These are phyloP conservation scores for Capsicum baccatum DNA, from an alignment of 257 asterid species.

Conservation along the genomic window DNA sequence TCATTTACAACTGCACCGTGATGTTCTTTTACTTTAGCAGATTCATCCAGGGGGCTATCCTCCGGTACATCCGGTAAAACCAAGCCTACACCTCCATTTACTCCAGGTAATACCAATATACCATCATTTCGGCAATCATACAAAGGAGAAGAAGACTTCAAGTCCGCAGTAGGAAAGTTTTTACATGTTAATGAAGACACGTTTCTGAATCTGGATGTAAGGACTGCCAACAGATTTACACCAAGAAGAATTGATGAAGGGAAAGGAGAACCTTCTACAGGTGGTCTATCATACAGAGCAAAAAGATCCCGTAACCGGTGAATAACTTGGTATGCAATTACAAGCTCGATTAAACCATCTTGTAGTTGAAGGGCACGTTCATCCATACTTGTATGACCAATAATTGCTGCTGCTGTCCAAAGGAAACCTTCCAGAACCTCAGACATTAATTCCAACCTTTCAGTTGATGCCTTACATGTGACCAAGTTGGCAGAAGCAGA, in stretches of 20 bases:
- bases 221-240: constrained; percentile 73
- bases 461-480: constrained; percentile 63
- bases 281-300: constrained; percentile 98
- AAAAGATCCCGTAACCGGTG: constrained; percentile 92
- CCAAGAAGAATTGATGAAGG: constrained; percentile 90
- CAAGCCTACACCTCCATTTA: constrained; percentile 35
- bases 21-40: constrained; percentile 36
- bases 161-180: constrained; percentile 54
- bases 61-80: constrained; percentile 57
- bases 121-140: constrained; percentile 37
- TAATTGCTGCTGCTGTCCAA: constrained; percentile 74
- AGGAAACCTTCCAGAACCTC: constrained; percentile 87
- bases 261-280: constrained; percentile 95
- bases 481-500: constrained; percentile 59
- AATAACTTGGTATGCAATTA: constrained; percentile 86
- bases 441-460: constrained; percentile 66
- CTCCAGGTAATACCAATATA: constrained; percentile 27
- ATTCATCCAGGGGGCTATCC: constrained; percentile 52
- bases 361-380: constrained; percentile 81
- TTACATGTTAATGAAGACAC: constrained; percentile 74
- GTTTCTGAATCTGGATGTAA: constrained; percentile 82
- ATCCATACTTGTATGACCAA: constrained; percentile 69
- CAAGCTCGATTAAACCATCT: constrained; percentile 87
- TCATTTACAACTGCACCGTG: constrained; percentile 32
- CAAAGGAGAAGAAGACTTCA: constrained; percentile 36